These are phyloP conservation scores for Dipodascopsis uninucleata DNA, from an alignment of 805 yeast species.

Conservation along the genomic window DNA sequence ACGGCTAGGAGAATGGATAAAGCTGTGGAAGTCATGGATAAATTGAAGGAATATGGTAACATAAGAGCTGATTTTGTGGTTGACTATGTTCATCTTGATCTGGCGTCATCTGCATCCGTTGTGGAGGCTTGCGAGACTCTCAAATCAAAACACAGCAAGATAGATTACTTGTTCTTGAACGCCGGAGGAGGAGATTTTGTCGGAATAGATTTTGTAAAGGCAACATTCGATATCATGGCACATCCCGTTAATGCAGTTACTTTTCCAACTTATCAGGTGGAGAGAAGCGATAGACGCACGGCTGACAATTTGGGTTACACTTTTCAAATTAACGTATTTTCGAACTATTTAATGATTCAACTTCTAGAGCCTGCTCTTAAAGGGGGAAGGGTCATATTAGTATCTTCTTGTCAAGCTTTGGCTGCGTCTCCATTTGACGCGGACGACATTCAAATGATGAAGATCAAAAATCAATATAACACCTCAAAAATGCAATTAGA, in stretches of 20 bases:
- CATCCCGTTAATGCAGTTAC: constrained; percentile 83
- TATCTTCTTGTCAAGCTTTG: constrained; percentile 76
- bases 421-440: constrained; percentile 64
- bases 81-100: constrained; percentile 87
- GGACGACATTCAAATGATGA: constrained; percentile 68
- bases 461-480: constrained; percentile 71
- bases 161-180: constrained; percentile 79
- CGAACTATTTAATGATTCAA: constrained; percentile 79
- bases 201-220: constrained; percentile 84
- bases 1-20: constrained; percentile 87
- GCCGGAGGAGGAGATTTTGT: constrained; percentile 86
- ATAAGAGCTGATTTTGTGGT: constrained; percentile 50
- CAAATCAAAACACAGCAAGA: constrained; percentile 54
- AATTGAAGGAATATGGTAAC: constrained; percentile 42
- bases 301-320: constrained; percentile 79
- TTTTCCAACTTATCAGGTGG: constrained; percentile 79
- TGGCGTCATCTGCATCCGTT: constrained; percentile 82
- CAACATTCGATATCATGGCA: constrained; percentile 59
- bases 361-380: constrained; percentile 52
- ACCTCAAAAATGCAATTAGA: constrained; percentile 89
- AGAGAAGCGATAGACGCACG: constrained; percentile 71
- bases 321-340: constrained; percentile 95
- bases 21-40: constrained; percentile 67
- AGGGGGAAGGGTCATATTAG: constrained; percentile 76
- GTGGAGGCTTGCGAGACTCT: constrained; percentile 71